phyloP scores from a whole-genome alignment of 495 filamentous ascomycete genomes.

The Monascus purpureus region DNA sequence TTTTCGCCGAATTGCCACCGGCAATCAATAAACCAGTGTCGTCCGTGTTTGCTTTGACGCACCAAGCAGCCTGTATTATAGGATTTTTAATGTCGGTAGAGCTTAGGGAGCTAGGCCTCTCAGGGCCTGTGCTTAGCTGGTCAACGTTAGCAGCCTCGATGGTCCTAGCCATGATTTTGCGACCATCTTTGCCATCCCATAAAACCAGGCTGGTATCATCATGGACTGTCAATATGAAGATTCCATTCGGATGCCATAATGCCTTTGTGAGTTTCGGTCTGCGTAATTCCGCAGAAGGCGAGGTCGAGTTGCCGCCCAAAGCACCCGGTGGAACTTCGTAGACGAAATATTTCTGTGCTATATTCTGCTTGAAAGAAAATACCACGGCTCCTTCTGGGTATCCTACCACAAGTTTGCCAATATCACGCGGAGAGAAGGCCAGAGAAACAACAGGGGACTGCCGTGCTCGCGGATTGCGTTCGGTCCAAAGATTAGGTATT shows the following conservation, averaged over 20 bases:
- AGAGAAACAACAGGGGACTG: constrained; percentile 55
- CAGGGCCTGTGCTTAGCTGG: constrained; percentile 35
- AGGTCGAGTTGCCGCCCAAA: constrained; percentile 66
- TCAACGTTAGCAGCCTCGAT: constrained; percentile 59
- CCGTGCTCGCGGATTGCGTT: constrained; percentile 43
- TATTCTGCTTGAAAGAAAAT: constrained; percentile 84
- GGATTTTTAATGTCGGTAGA: constrained; percentile 49
- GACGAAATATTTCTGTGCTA: constrained; percentile 60
- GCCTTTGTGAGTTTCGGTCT: constrained; percentile 64
- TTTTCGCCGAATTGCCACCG: constrained; percentile 54
- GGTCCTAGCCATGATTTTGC: constrained; percentile 70
- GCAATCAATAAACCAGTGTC: constrained; percentile 83
- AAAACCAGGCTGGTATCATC: constrained; percentile 83
- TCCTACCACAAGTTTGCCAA: constrained; percentile 79
- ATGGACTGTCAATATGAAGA: constrained; percentile 74
- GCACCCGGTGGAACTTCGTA: constrained; percentile 73
- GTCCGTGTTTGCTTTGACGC: constrained; percentile 79
- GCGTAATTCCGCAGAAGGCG: constrained; percentile 35
- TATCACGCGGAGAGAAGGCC: constrained; percentile 77
- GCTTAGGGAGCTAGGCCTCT: constrained; percentile 23
- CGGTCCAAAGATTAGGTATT: constrained; percentile 73
- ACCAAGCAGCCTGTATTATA: constrained; percentile 71
- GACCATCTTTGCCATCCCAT: constrained; percentile 89
- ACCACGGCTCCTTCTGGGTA: constrained; percentile 78
- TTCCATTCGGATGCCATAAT: constrained; percentile 90